Evolutionary conservation across 2,329 filamentous ascomycete genomes (phyloP).

Genomic region (Neofusicoccum cordaticola): DNA sequence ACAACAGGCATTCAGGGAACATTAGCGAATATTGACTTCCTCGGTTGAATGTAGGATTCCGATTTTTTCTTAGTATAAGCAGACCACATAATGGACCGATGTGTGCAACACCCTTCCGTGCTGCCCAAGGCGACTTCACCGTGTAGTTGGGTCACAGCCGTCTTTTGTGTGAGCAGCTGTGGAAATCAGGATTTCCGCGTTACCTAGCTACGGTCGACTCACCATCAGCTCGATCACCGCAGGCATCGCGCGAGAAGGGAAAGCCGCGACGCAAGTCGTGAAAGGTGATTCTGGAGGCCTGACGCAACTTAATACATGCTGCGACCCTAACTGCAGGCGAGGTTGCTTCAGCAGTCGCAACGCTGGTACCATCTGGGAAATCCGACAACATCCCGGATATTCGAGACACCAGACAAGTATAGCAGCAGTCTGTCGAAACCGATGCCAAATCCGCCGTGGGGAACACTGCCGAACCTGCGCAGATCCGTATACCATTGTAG

Average conservation of each 20-base stretch:
- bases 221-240: background rate
- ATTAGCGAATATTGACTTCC: background rate
- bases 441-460: conserved; percentile 86
- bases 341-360: conserved; percentile 46
- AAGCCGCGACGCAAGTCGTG: background rate
- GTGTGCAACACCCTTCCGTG: background rate
- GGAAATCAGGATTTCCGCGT: conserved; percentile 6
- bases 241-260: background rate
- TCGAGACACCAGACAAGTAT: conserved; percentile 78
- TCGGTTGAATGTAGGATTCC: too few species aligned
- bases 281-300: background rate
- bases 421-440: conserved; percentile 84
- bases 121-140: background rate
- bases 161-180: background rate
- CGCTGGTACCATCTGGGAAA: conserved; percentile 72
- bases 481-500: conserved; percentile 87
- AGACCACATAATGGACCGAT: background rate
- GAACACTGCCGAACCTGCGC: conserved; percentile 84
- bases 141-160: background rate
- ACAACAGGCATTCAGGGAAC: background rate
- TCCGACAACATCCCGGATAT: conserved; percentile 78
- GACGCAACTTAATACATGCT: background rate
- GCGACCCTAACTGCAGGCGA: background rate
- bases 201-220: background rate
- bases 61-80: background rate